phyloP scores from a whole-genome alignment of 148 eudicot genomes.

The Suaeda aralocaspica region DNA sequence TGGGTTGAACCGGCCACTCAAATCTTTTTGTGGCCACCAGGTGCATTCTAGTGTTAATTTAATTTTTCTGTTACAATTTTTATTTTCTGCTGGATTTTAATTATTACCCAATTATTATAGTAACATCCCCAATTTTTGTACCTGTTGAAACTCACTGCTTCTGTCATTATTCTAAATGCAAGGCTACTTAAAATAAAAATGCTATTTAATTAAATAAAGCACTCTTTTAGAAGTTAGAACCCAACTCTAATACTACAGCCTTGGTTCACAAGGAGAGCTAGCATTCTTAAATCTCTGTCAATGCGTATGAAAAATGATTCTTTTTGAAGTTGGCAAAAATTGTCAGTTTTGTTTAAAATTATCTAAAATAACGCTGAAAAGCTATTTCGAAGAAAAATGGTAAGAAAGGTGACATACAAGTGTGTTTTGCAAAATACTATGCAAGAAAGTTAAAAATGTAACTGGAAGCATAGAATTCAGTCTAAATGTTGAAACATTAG shows the following conservation, averaged over 20 bases:
- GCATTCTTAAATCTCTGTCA: not conserved
- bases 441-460: not conserved
- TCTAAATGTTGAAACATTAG: not conserved
- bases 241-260: no score
- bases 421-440: not conserved
- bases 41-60: constrained; percentile 23
- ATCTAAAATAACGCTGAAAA: no score
- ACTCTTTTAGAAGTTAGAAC: no score
- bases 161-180: no score
- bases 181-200: no score
- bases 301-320: no score
- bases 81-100: no score
- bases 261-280: not conserved
- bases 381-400: not conserved
- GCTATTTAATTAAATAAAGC: no score
- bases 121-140: no score
- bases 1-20: constrained; percentile 50
- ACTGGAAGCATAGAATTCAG: not conserved
- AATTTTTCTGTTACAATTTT: no score
- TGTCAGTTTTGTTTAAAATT: not conserved
- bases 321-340: not conserved
- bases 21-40: constrained; percentile 64
- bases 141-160: no score
- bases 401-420: not conserved
- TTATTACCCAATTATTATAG: no score